Base-by-base conservation (phyloP, 2,329 filamentous ascomycete species). In the Trichoderma atroviride region DNA sequence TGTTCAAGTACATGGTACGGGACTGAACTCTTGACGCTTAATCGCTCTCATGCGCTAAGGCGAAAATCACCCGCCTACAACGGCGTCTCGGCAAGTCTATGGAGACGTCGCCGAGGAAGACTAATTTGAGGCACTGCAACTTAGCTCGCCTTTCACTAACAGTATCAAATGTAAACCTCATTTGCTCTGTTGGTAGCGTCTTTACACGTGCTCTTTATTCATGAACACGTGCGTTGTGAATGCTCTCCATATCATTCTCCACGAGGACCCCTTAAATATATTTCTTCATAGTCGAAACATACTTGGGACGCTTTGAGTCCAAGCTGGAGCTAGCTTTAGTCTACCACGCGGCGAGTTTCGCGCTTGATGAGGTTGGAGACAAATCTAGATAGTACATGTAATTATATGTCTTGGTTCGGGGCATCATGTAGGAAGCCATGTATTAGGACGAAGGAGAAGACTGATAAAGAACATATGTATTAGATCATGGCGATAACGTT, bases 61-160 rank as follows among this genome's bases (percentile, higher is more conserved):
- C 60, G 29, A 37, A 27, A 60, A 31, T 50, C 33, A 53, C 31
- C 31, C 62, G 62, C 52, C 16, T 58, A 29, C 57, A 47, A 66
- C 31, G 29, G 35, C 37, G 33, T 35, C 35, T 66, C 53, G 52
- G 37, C 62, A 66, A 35, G 53, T 11, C 37, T 66, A 50, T 43
- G 52, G 62, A 47, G 37, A 27, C 62, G 7, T 13, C 9, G n/a
- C 27, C 19, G 52, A 33, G 19, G 35, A 33, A 40, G 9, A 35
- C 37, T 57, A 24, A 58, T 57, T 33, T 61, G 27, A 57, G 22
- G 62, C 27, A 9, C 52, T 37, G 22, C 33, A 31, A 56, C 52
- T 56, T 37, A 22, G 43, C 53, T 50, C 50, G 22, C 33, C 10
- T 16, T 27, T 47, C 24, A 35, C 7, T 50, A 13, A n/a, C 11